A percentile compares a stretch with the other conserved stretches of the same genome.
Evolutionary conservation across 169 alveolate species (phyloP).

Genomic region (Eimeria mitis): DNA sequence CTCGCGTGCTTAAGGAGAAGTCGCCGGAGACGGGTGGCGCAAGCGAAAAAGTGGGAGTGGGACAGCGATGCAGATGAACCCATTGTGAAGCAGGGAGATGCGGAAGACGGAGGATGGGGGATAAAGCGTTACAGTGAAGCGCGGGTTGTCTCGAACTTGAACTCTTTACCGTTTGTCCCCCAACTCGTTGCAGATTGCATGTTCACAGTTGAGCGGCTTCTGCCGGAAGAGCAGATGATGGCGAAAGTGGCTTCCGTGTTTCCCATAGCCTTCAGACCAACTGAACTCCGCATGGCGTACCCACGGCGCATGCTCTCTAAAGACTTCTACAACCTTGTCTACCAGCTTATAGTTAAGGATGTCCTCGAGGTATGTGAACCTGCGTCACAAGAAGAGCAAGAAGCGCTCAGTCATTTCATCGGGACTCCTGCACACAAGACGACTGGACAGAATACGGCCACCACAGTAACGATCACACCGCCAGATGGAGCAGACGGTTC

Average conservation of each 20-base stretch:
- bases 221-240: constrained; percentile 90
- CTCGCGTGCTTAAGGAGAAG: constrained; percentile 43
- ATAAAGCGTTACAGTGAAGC: constrained; percentile 68
- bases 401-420: constrained; percentile 80
- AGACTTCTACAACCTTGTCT: constrained; percentile 72
- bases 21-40: constrained; percentile 71
- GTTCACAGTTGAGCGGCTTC: constrained; percentile 87
- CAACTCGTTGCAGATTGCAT: constrained; percentile 86
- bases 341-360: constrained; percentile 81
- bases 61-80: constrained; percentile 80
- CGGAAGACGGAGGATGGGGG: constrained; percentile 70
- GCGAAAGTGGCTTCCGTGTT: constrained; percentile 89
- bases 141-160: constrained; percentile 82
- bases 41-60: constrained; percentile 79
- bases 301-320: constrained; percentile 78
- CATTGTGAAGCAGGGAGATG: constrained; percentile 28
- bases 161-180: constrained; percentile 85
- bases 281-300: constrained; percentile 83
- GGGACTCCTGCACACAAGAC: constrained; percentile 54
- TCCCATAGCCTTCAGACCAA: constrained; percentile 85
- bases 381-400: constrained; percentile 82
- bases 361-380: constrained; percentile 86
- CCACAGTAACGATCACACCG: constrained; percentile 10
- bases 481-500: constrained; percentile 17
- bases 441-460: not conserved